Conservation (phyloP, 2,329 filamentous ascomycete species). For the Claviceps pazoutovae region DNA sequence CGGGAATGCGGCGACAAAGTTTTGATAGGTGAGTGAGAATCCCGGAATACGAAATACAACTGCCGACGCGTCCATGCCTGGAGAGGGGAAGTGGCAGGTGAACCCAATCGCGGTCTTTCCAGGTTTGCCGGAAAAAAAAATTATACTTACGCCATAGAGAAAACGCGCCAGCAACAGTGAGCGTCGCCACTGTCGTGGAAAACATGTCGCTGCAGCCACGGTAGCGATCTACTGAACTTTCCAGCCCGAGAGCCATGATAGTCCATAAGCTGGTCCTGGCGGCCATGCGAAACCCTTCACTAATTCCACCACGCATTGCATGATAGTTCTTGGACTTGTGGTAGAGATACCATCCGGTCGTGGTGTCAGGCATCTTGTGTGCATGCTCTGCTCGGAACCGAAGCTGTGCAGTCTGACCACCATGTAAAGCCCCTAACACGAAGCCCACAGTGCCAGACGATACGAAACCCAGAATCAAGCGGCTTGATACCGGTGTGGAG, state of each 20-base stretch:
- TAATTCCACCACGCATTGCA: constrained; percentile 60
- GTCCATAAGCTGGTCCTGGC: constrained; percentile 57
- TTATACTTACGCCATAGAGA: constrained; percentile 62
- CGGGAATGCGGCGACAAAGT: background rate
- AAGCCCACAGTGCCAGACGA: constrained; percentile 56
- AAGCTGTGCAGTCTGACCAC: constrained; percentile 58
- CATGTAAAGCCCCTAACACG: constrained; percentile 56
- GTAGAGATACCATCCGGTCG: constrained; percentile 93
- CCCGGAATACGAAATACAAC: too few species aligned
- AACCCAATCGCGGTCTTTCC: background rate
- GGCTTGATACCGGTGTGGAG: constrained; percentile 49
- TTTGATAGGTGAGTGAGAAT: too few species aligned
- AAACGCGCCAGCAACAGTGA: constrained; percentile 76
- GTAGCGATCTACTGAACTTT: constrained; percentile 60
- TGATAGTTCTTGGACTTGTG: constrained; percentile 97
- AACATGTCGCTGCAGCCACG: constrained; percentile 58
- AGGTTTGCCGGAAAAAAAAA: constrained; percentile 6
- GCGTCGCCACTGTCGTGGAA: constrained; percentile 68
- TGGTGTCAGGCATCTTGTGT: constrained; percentile 72
- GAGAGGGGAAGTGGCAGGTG: background rate
- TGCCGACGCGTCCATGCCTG: background rate
- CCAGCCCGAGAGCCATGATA: constrained; percentile 62
- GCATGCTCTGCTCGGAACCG: constrained; percentile 93
- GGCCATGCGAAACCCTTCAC: constrained; percentile 67
- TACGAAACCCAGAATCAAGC: constrained; percentile 50